phyloP scores from a whole-genome alignment of 768 basidiomycete species.

The Pisolithus sp. region DNA sequence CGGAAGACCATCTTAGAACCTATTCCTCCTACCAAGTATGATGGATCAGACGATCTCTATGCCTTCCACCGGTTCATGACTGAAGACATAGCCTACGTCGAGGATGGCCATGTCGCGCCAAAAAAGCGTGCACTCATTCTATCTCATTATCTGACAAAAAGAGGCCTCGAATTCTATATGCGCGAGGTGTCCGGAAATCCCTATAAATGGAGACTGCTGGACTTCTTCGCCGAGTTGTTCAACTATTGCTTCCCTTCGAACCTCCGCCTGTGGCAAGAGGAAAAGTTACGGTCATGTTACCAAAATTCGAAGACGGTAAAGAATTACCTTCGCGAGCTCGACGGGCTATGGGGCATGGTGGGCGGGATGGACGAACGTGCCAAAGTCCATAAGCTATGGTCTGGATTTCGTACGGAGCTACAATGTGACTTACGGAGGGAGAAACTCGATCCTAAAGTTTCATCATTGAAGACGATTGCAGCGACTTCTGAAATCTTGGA shows the following conservation, averaged over 20 bases:
- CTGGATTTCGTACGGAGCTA: slow-evolving; percentile 20
- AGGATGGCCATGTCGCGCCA: slow-evolving; percentile 11
- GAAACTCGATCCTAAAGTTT: slow-evolving; percentile 21
- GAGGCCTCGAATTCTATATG: slow-evolving; percentile 29
- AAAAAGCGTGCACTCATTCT: slow-evolving; percentile 16
- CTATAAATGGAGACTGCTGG: slow-evolving; percentile 19
- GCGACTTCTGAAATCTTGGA: slow-evolving; percentile 28
- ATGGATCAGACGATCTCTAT: too few relatives aligned
- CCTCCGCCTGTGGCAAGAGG: slow-evolving; percentile 16
- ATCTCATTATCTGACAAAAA: slow-evolving; percentile 25
- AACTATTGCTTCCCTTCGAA: slow-evolving; percentile 32
- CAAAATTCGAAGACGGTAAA: slow-evolving; percentile 26
- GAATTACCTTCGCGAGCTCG: slow-evolving; percentile 29
- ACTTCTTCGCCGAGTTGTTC: slow-evolving; percentile 31
- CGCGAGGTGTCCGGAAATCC: slow-evolving; percentile 21
- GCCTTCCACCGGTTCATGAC: too few relatives aligned
- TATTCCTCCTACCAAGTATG: too few relatives aligned
- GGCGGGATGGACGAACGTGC: slow-evolving; percentile 23
- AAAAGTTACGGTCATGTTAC: slow-evolving; percentile 13
- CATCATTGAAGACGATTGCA: slow-evolving; percentile 20
- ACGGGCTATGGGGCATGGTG: slow-evolving; percentile 29
- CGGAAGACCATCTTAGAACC: not conserved
- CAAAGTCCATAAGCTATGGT: slow-evolving; percentile 30
- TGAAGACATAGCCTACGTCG: not conserved
- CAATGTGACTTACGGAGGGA: slow-evolving; percentile 26